A percentile compares a stretch with the other conserved stretches of the same genome.
Evolutionary conservation across 257 asterid genomes (phyloP).

Genomic region (Jaltomata sinuosa): DNA sequence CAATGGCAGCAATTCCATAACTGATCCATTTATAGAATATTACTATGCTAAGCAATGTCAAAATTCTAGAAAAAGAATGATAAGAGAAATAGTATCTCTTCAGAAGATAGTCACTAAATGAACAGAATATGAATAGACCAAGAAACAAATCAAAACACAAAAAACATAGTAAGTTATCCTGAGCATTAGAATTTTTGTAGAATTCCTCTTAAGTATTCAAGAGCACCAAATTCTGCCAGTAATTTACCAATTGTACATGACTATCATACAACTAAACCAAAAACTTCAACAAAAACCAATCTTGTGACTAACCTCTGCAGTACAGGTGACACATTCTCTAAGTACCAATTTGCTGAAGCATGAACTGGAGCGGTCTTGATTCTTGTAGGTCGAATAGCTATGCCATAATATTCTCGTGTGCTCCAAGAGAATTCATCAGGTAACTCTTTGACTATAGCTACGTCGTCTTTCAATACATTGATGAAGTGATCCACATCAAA

Average conservation of each 20-base stretch:
- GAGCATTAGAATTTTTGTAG: not conserved
- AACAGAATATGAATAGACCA: not conserved
- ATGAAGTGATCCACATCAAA: slow-evolving; percentile 96
- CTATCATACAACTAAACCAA: not conserved
- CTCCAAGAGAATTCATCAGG: slow-evolving; percentile 93
- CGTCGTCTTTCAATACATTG: slow-evolving; percentile 68
- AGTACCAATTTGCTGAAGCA: slow-evolving; percentile 96
- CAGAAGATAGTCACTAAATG: not conserved
- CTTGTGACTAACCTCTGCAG: slow-evolving; percentile 57
- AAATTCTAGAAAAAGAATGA: not conserved
- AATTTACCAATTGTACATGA: not conserved
- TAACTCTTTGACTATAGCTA: slow-evolving; percentile 69
- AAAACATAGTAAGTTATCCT: not conserved
- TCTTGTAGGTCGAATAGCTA: slow-evolving; percentile 87
- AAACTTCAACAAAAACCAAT: not conserved
- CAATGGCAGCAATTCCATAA: slow-evolving; percentile 90
- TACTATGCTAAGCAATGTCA: not conserved
- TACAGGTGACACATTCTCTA: slow-evolving; percentile 75
- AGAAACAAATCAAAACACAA: not conserved
- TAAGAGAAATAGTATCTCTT: not conserved
- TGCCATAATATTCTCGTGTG: slow-evolving; percentile 86
- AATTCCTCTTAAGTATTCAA: not conserved
- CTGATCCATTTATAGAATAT: slow-evolving; percentile 26
- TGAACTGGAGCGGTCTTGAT: slow-evolving; percentile 88
- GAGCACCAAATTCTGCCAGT: not conserved